These are phyloP conservation scores for Arthrobotrys conoides DNA, from an alignment of 2,329 filamentous ascomycete species.

Conservation along the genomic window DNA sequence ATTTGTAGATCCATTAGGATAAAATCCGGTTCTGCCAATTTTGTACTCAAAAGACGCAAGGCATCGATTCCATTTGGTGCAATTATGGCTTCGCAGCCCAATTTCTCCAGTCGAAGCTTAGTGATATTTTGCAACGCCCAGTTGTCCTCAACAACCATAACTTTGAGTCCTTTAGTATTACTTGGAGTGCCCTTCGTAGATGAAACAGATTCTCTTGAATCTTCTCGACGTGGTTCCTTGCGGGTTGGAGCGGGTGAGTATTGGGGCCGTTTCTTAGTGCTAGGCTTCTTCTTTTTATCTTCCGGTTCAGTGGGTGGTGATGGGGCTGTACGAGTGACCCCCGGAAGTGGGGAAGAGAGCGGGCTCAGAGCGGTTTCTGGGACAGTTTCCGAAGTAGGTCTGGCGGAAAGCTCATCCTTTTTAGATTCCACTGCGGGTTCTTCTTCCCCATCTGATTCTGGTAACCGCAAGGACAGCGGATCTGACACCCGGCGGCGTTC, in stretches of 20 bases:
- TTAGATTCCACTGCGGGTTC: conserved; percentile 7
- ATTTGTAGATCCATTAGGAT: conserved; percentile 64
- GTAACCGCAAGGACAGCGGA: conserved; percentile 47
- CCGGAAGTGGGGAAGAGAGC: conserved; percentile 6
- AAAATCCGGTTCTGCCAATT: conserved; percentile 61
- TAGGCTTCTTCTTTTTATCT: background rate
- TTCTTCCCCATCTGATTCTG: conserved; percentile 57
- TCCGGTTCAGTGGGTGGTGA: conserved; percentile 23
- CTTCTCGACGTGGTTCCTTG: conserved; percentile 38
- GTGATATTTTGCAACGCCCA: conserved; percentile 63
- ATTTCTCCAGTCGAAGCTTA: conserved; percentile 60
- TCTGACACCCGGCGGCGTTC: conserved; percentile 53
- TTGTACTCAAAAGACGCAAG: conserved; percentile 60
- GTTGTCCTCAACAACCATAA: conserved; percentile 64
- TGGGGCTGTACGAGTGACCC: conserved; percentile 34
- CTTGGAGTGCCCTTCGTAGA: conserved; percentile 30
- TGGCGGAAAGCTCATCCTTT: background rate
- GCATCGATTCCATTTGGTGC: conserved; percentile 63
- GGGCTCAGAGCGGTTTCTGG: conserved; percentile 3
- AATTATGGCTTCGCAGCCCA: conserved; percentile 63
- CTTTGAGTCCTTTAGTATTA: conserved; percentile 59
- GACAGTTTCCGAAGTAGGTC: background rate
- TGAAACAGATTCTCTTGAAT: conserved; percentile 51
- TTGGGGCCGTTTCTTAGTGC: conserved; percentile 45
- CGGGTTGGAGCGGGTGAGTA: conserved; percentile 45